Evolutionary conservation across 345 rosid species (phyloP).

Genomic region (Heritiera fomes): DNA sequence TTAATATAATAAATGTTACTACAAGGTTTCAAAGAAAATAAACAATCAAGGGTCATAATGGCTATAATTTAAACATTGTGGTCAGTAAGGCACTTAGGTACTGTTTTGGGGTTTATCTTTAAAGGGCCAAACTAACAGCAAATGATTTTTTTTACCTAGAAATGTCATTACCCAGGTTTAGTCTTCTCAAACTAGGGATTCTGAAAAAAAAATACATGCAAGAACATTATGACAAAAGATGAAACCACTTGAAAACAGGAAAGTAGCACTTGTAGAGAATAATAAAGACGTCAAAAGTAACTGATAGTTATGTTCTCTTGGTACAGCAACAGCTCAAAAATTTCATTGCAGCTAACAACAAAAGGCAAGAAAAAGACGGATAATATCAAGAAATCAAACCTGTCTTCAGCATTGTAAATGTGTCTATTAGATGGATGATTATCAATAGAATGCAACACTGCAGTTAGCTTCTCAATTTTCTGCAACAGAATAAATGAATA

Average conservation of each 20-base stretch:
- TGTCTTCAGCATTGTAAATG: slow-evolving; percentile 78
- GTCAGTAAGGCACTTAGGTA: neutral
- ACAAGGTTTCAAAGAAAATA: neutral
- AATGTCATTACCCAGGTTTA: neutral
- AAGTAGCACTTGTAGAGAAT: too few relatives aligned
- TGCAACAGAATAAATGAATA: slow-evolving; percentile 33
- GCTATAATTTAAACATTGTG: neutral
- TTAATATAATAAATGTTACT: neutral
- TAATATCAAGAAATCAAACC: slow-evolving; percentile 39
- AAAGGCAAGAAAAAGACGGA: neutral
- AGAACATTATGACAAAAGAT: neutral
- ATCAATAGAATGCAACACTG: slow-evolving; percentile 67
- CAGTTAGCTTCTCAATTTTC: slow-evolving; percentile 82
- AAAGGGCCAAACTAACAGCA: neutral
- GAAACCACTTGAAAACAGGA: neutral
- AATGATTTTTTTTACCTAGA: neutral
- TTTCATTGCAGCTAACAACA: neutral
- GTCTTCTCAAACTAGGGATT: neutral
- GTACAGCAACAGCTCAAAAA: neutral
- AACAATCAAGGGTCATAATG: neutral
- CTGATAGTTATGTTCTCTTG: neutral
- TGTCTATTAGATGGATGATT: slow-evolving; percentile 50
- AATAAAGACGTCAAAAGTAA: neutral
- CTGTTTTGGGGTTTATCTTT: neutral
- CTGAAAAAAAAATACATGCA: neutral